phyloP scores from a whole-genome alignment of 495 filamentous ascomycete species.

The Pseudevernia furfuracea region DNA sequence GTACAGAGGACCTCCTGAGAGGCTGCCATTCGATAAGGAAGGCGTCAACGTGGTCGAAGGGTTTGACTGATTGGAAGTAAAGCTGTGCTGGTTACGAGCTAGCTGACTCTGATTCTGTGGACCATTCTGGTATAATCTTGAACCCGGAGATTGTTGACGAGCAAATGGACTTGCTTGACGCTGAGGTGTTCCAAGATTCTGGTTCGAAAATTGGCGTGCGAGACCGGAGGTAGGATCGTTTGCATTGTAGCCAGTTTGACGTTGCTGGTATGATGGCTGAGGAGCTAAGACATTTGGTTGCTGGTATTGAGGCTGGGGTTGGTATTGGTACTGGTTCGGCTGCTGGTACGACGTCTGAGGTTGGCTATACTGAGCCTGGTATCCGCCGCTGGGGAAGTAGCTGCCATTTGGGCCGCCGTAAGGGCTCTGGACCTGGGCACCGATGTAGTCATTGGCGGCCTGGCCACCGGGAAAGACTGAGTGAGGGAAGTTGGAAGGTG shows the following conservation, averaged over 20 bases:
- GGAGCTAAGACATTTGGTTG: constrained; percentile 22
- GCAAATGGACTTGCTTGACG: constrained; percentile 58
- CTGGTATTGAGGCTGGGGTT: constrained; percentile 39
- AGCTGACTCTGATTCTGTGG: constrained; percentile 49
- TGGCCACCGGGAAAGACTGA: constrained; percentile 64
- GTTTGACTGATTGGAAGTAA: constrained; percentile 31
- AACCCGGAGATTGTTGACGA: constrained; percentile 61
- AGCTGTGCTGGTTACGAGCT: constrained; percentile 43
- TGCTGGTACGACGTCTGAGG: constrained; percentile 41
- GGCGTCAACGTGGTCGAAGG: constrained; percentile 41
- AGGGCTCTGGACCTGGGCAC: constrained; percentile 38
- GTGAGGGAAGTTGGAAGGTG: constrained; percentile 92
- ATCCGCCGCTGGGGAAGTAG: constrained; percentile 49
- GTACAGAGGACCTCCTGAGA: constrained; percentile 30
- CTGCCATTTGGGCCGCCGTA: constrained; percentile 47
- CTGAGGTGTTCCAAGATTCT: constrained; percentile 71
- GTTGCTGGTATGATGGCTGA: constrained; percentile 31
- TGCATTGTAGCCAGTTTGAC: constrained; percentile 34
- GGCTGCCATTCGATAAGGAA: constrained; percentile 54
- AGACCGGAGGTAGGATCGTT: constrained; percentile 69
- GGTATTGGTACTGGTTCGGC: constrained; percentile 57
- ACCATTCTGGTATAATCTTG: constrained; percentile 66
- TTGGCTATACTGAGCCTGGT: constrained; percentile 49
- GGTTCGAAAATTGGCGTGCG: constrained; percentile 92
- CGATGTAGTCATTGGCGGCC: constrained; percentile 42